These are phyloP conservation scores for Teratosphaeria epicoccoides DNA, from an alignment of 2,329 filamentous ascomycete species.

Conservation along the genomic window DNA sequence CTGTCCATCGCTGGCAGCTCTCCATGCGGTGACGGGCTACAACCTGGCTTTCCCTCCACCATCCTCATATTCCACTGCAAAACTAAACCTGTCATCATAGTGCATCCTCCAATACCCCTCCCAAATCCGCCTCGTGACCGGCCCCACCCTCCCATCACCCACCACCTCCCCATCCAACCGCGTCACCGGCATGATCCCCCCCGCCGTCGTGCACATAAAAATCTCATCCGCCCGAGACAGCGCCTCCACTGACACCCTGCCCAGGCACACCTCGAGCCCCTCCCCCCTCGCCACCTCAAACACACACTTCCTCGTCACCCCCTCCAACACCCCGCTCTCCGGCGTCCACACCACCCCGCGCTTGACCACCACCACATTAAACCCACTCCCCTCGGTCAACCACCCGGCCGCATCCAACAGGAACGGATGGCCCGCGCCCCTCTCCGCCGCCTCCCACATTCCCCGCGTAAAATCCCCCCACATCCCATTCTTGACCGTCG, in stretches of 20 bases:
- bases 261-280: constrained; percentile 28
- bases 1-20: too few species aligned
- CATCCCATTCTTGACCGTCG: constrained; percentile 41
- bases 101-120: constrained; percentile 43
- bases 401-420: constrained; percentile 41
- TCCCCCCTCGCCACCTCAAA: constrained; percentile 31
- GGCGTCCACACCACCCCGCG: constrained; percentile 37
- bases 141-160: constrained; percentile 34
- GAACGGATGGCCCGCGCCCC: constrained; percentile 39
- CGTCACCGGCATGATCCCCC: constrained; percentile 45
- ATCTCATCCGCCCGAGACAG: constrained; percentile 39
- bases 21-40: too few species aligned
- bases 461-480: constrained; percentile 39
- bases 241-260: constrained; percentile 34
- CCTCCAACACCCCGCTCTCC: constrained; percentile 38
- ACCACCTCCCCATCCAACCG: constrained; percentile 35
- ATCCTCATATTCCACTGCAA: constrained; percentile 9
- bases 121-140: constrained; percentile 40
- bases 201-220: constrained; percentile 45
- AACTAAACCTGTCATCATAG: constrained; percentile 24
- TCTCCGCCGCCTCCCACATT: constrained; percentile 38
- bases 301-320: constrained; percentile 41
- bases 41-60: neutral
- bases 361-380: constrained; percentile 40
- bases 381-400: constrained; percentile 42